Conservation (phyloP, 2,329 filamentous ascomycete genomes). For the Penicillium capsulatum region DNA sequence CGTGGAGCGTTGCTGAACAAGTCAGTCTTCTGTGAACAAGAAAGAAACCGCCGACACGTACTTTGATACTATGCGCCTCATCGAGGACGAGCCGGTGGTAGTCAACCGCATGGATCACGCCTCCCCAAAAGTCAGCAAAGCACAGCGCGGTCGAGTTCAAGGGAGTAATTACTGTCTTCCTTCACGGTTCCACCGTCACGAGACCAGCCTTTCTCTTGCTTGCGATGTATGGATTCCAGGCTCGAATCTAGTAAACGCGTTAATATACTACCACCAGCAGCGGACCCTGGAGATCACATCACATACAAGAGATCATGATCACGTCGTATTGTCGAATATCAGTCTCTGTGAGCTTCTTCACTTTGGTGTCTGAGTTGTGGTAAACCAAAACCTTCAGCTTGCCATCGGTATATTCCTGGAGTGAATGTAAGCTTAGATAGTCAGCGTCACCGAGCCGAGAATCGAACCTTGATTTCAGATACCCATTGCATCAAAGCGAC, state of each 20-base stretch:
- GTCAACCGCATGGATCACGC: conserved; percentile 74
- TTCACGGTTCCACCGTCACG: conserved; percentile 77
- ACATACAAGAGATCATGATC: conserved; percentile 93
- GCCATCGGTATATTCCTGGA: conserved; percentile 68
- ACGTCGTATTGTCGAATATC: conserved; percentile 82
- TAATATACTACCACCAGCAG: not conserved
- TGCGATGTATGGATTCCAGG: conserved; percentile 85
- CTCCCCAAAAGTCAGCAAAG: conserved; percentile 36
- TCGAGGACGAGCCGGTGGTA: conserved; percentile 93
- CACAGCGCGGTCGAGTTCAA: not conserved
- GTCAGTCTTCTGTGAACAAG: no score
- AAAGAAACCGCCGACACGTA: conserved; percentile 29
- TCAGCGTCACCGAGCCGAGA: not conserved
- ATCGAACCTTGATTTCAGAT: conserved; percentile 65
- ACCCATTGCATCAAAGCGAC: conserved; percentile 97
- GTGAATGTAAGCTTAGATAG: conserved; percentile 2
- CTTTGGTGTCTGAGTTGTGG: conserved; percentile 79
- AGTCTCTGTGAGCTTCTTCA: conserved; percentile 69
- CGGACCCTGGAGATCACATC: conserved; percentile 11
- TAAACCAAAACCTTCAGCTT: conserved; percentile 86
- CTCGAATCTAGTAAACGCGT: conserved; percentile 45
- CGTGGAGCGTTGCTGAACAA: conserved; percentile 59
- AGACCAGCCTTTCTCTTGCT: conserved; percentile 84
- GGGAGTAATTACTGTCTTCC: conserved; percentile 54
- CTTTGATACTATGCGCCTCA: conserved; percentile 91